Evolutionary conservation across 176 grass and related monocot genomes (phyloP).

Genomic region (Oryza glaberrima): DNA sequence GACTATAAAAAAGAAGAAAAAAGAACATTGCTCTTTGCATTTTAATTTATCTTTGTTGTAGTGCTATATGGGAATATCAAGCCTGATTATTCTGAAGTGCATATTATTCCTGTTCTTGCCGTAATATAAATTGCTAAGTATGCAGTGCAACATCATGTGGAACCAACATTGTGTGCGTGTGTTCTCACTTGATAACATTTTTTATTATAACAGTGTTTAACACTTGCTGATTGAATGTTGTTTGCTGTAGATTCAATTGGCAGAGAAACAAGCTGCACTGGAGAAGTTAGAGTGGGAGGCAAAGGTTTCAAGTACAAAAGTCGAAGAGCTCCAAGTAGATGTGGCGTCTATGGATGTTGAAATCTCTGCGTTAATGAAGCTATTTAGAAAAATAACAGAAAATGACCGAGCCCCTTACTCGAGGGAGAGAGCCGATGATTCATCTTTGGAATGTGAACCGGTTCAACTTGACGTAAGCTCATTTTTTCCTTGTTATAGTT

Average conservation of each 20-base stretch:
- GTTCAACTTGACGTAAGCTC: conserved; percentile 76
- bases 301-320: conserved; percentile 71
- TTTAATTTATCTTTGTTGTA: not conserved
- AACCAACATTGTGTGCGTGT: not conserved
- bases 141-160: conserved; percentile 1
- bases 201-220: conserved; percentile 4
- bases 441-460: conserved; percentile 61
- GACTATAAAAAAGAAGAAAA: not conserved
- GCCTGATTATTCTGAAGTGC: conserved; percentile 6
- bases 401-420: conserved; percentile 42
- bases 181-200: not conserved
- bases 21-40: not conserved
- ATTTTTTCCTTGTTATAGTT: conserved; percentile 4
- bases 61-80: not conserved
- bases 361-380: conserved; percentile 77
- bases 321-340: conserved; percentile 84
- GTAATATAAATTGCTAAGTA: not conserved
- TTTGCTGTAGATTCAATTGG: conserved; percentile 72
- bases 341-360: conserved; percentile 81
- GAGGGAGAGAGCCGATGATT: conserved; percentile 32
- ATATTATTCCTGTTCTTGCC: not conserved
- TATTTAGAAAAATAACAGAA: conserved; percentile 74
- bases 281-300: conserved; percentile 95
- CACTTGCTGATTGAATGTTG: not conserved
- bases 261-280: conserved; percentile 87